These are phyloP conservation scores for Lolium rigidum DNA, from an alignment of 176 grass and related monocot genomes.

Conservation along the genomic window DNA sequence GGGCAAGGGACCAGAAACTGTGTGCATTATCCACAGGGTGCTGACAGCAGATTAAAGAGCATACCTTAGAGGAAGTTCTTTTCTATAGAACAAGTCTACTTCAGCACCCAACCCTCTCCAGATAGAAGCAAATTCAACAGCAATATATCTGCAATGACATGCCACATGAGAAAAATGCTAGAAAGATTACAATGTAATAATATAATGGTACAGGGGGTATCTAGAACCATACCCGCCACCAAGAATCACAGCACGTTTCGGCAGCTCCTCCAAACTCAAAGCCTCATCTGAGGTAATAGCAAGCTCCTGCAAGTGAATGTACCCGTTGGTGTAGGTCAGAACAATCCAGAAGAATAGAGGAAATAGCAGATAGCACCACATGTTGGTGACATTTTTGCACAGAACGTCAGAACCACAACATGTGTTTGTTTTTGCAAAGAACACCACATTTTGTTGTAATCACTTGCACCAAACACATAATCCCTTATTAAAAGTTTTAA, in stretches of 20 bases:
- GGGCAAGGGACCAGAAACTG: not conserved
- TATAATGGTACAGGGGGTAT: not conserved
- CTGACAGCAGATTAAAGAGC: not conserved
- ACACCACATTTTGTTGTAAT: too few relatives aligned
- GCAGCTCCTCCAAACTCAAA: constrained; percentile 92
- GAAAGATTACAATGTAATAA: not conserved
- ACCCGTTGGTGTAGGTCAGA: not conserved
- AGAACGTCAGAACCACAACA: too few relatives aligned
- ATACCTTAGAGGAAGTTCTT: constrained; percentile 91
- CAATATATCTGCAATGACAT: constrained; percentile 70
- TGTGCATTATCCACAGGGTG: not conserved
- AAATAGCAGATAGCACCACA: too few relatives aligned
- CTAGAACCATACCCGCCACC: constrained; percentile 73
- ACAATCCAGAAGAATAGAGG: not conserved
- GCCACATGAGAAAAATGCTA: constrained; percentile 21
- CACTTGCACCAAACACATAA: too few relatives aligned
- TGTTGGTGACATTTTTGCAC: too few relatives aligned
- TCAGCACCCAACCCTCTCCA: constrained; percentile 91
- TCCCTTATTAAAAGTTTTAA: too few relatives aligned
- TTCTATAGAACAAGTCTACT: constrained; percentile 91
- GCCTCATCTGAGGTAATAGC: constrained; percentile 98
- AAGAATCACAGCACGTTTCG: constrained; percentile 85
- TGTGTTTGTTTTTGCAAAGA: too few relatives aligned
- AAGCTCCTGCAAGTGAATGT: constrained; percentile 70
- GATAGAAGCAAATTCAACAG: constrained; percentile 98